Evolutionary conservation across 176 grass and related monocot species (phyloP), one percentile per base, ranked within the genome.

Genomic region (Avena eriantha): DNA sequence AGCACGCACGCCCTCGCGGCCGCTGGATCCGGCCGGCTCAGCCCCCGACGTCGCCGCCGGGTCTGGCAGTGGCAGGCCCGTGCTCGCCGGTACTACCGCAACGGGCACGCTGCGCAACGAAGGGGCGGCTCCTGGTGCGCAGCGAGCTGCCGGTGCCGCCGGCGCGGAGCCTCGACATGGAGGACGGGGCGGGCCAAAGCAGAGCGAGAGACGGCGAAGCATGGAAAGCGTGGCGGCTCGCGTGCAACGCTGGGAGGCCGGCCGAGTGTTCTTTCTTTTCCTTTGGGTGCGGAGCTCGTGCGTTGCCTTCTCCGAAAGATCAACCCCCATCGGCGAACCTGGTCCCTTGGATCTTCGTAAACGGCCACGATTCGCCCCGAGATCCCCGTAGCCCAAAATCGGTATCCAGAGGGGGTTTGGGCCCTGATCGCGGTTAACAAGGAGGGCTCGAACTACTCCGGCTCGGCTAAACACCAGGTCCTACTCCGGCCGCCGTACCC

Each of bases 121-220:
- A 8, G 72, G 22, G 43, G 18, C 36, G 36, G 36, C 36, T 45
- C 7, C 67, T 70, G 35, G 67, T 0, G 1, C 36, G 36, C 36
- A 41, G 5, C 36, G 36, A 41, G 36, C 70, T 7, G 45, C 7
- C 0, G 71, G 71, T 39, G 69, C 70, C 5, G 70, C n/a, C n/a
- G n/a, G n/a, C n/a, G n/a, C 70, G 45, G 70, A 24, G 70, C 12
- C 48, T 13, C 46, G 46, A 31, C 72, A 16, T 17, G 72, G 43
- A 1, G 43, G 45, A 16, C 2, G 23, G 72, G 46, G 8, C 72
- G 72, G 1, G 46, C 14, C 72, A 1, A 75, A 29, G 72, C 46
- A 75, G 46, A 48, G 46, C 23, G 46, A 51, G 72, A 75, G 72
- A 16, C 72, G 46, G 72, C 72, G 72, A 49, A 75, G 72, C 72